Base-by-base conservation (phyloP, 179 eudicot species). In the Heliamphora pulchella region DNA sequence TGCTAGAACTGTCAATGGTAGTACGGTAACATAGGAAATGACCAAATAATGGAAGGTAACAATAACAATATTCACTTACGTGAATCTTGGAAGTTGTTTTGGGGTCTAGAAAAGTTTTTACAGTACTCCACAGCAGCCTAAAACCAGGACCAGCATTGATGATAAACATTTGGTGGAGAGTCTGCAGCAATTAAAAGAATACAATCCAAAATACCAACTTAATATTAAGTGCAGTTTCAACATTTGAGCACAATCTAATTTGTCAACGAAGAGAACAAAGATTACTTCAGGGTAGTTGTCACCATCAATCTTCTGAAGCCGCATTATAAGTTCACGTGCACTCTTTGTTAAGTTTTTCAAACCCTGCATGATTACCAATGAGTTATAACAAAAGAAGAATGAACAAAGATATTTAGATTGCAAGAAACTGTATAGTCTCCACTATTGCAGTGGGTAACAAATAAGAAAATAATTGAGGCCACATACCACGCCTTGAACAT, bases 401-500 rank as follows among this genome's bases (percentile, higher is more conserved):
- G 31, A 71, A 55, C 39, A 69, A 43, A 31, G 17, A 44, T 44
- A 18, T 50, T 64, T 14, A 51, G 7, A 70, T 39, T 22, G 41
- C n/a, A 79, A 47, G 13, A 31, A 8, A 79, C 61, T 44, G 47
- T 18, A 78, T 22, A 18, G 14, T 31, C 31, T 48, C 43, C 72
- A 14, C 43, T 20, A 61, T 50, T 10, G 59, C 66, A 70, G 20
- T 53, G 14, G 39, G 44, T 6, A 5, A 31, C 3, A 69, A 54
- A 18, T 64, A 7, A n/a, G 53, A 66, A 41, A 71, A 47, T 41
- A 41, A 31, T 63, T 73, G 71, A 73, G 81, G 73, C 8, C 73
- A 87, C 93, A 80, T 90, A 95, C 98, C 92, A 95, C 98, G 62
- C 98, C 98, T 82, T 95, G 98, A 80, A 95, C 98, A 87, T 95